Percentiles rank a stretch among this genome's conserved stretches.
Evolutionary conservation across 331 rosid species (phyloP).

Genomic region (Cydonia oblonga): DNA sequence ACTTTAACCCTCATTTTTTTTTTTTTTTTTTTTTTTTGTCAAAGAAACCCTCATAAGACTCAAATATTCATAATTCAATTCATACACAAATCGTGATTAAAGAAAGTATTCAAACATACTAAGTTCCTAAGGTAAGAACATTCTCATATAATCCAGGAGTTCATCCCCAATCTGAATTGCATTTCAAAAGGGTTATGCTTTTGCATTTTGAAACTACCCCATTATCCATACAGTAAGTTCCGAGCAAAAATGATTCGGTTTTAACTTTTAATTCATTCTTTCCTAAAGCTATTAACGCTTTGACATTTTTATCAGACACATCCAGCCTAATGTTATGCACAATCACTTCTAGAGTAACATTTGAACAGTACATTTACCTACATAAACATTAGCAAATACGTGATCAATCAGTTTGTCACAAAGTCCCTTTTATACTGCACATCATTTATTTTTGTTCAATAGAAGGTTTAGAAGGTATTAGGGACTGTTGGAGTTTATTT

Average conservation of each 20-base stretch:
- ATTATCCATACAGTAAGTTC: neutral
- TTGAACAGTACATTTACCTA: neutral
- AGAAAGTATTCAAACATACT: neutral
- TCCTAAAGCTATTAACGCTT: neutral
- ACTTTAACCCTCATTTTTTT: too few species aligned
- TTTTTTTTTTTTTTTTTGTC: too few species aligned
- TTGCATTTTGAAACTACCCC: neutral
- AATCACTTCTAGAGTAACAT: neutral
- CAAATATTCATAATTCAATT: neutral
- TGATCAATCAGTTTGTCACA: neutral
- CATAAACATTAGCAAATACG: neutral
- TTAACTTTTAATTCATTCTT: neutral
- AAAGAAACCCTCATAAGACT: too few species aligned
- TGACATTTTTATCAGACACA: neutral
- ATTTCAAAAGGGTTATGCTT: neutral
- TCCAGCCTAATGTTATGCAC: neutral
- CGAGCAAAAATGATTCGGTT: neutral
- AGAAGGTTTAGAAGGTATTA: neutral
- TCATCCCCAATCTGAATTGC: neutral
- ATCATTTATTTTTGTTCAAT: neutral
- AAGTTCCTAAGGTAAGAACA: neutral
- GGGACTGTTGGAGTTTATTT: neutral
- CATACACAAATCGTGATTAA: neutral
- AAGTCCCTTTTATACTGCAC: neutral
- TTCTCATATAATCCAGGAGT: neutral